Evolutionary conservation across 352 stramenopile genomes (phyloP).

Genomic region (Pythium pyrilobum): DNA sequence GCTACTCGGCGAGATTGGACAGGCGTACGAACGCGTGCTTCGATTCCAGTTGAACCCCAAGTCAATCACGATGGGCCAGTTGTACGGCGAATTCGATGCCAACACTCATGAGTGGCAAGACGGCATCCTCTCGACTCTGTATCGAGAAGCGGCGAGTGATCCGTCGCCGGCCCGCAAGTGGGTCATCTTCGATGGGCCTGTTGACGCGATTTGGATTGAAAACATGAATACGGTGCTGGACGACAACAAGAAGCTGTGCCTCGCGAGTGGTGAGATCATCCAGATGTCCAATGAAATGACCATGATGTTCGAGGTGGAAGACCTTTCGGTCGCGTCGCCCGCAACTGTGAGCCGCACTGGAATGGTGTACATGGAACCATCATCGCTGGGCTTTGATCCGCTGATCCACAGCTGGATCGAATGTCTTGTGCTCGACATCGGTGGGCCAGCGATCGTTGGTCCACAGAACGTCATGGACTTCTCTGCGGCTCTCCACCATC

Average conservation of each 20-base stretch:
- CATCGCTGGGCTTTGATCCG: slow-evolving; percentile 87
- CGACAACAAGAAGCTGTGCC: slow-evolving; percentile 95
- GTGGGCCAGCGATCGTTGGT: slow-evolving; percentile 30
- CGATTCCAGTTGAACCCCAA: slow-evolving; percentile 93
- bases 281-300: slow-evolving; percentile 93
- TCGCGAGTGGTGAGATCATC: slow-evolving; percentile 94
- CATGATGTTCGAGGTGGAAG: slow-evolving; percentile 97
- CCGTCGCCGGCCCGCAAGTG: slow-evolving; percentile 89
- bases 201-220: slow-evolving; percentile 96
- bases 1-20: slow-evolving; percentile 58
- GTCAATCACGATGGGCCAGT: slow-evolving; percentile 94
- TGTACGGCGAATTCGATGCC: slow-evolving; percentile 93
- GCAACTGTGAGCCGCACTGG: slow-evolving; percentile 92
- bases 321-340: slow-evolving; percentile 91
- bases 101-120: slow-evolving; percentile 96
- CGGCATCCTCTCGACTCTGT: slow-evolving; percentile 87
- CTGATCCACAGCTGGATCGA: slow-evolving; percentile 89
- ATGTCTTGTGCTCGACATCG: slow-evolving; percentile 53
- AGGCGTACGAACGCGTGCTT: slow-evolving; percentile 84
- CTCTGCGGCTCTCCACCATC: slow-evolving; percentile 43
- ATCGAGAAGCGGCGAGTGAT: slow-evolving; percentile 87
- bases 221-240: slow-evolving; percentile 98
- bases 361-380: slow-evolving; percentile 97
- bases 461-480: slow-evolving; percentile 40
- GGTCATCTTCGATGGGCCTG: slow-evolving; percentile 94